Base-by-base conservation (phyloP, 768 basidiomycete genomes). In the Austroboletus eburneus region DNA sequence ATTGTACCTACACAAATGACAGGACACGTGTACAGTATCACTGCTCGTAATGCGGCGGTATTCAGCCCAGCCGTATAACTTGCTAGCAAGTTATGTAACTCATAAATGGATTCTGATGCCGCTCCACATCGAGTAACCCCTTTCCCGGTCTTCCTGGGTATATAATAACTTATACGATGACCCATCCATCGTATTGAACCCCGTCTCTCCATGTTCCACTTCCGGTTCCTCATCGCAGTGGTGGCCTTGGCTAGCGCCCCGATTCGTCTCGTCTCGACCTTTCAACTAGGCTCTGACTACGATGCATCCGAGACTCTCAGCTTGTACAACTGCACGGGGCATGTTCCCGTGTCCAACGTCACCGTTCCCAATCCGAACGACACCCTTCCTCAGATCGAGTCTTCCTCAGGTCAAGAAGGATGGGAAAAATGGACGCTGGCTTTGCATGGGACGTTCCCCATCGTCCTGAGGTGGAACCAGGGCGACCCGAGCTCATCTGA, bases 401-500 rank as follows among this genome's bases (percentile, higher is more conserved):
- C 49, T 13, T 37, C n/a, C 14, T 9, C 25, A 5, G 14, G 9
- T 10, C 25, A 27, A 13, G 8, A 14, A 2, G 52, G 50, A 1
- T 56, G 56, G 56, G 56, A 57, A 27, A 54, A 42, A 18, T 57
- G 54, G 56, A 27, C 55, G 1, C 20, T 56, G 20, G 43, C 45
- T 40, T 6, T 55, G 5, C 45, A 55, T 10, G 53, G 56, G 3
- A 47, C 53, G 4, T 18, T 45, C 29, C 45, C 56, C 16, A 24
- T 47, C 1, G 27, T 57, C 47, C n/a, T 57, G 21, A 40, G 50
- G 29, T 57, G 56, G 53, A 51, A 39, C 9, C 45, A 38, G 14
- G 54, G 54, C 3, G 30, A 52, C n/a, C 50, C 42, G 2, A 57
- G 47, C 32, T 16, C 29, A 6, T 20, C 34, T 18, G 20, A 1